Evolutionary conservation across 345 rosid species (phyloP), one percentile per base, ranked within the genome.

Genomic region (Corchorus olitorius): DNA sequence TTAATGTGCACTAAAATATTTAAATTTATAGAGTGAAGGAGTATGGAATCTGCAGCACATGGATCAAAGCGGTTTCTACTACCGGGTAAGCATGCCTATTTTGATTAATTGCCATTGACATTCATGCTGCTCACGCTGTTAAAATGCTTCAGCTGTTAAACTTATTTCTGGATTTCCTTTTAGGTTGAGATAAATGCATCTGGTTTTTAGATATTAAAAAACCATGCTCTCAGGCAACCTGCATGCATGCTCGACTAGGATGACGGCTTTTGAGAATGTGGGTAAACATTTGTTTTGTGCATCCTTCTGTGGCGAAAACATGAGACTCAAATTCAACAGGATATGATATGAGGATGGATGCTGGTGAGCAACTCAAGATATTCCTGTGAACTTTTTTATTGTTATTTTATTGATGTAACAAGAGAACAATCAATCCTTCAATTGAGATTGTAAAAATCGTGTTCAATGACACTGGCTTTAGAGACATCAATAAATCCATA

Each of bases 1-100:
- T 20, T 72, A 16, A 60, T 27, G 43, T 43, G 48, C 61, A 37
- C 27, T 27, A 27, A 27, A 27, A 27, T 27, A 27, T 0, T 65
- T 76, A 59, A 69, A 16, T 17, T 64, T 65, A 56, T 78, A 88
- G 92, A n/a, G 84, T 88, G 69, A 82, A 82, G 81, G 89, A 83
- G 8, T 77, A 74, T 50, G 81, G 92, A 39, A 83, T 87, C 52
- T 90, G 85, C 54, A 78, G 82, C 66, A 83, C 81, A 27, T 88
- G 92, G 92, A 67, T 80, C 74, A 81, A 78, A 77, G 82, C 86
- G 45, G 74, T 86, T 45, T 81, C 86, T 59, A 49, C 64, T 72
- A 67, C 78, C 43, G 73, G 81, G 87, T 82, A 64, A 75, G 74
- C 46, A 27, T 60, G 34, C 33, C 53, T 73, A 72, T 33, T 64